These are phyloP conservation scores for Lagenidium giganteum DNA, from an alignment of 352 stramenopile genomes.

Conservation along the genomic window DNA sequence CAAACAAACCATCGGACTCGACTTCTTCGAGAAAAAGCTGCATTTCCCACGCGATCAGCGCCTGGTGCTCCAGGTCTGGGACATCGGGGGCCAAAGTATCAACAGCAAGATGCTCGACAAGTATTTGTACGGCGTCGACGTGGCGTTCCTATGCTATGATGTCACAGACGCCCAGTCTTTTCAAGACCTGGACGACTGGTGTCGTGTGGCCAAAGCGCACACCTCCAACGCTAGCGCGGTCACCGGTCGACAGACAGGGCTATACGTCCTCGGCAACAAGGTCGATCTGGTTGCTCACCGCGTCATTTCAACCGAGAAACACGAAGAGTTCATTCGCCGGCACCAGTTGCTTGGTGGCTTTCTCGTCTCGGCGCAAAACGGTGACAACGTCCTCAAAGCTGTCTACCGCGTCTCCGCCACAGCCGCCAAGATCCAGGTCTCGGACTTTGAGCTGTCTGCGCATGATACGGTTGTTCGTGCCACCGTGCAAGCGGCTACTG, in stretches of 20 bases:
- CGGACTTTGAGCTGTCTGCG: constrained; percentile 78
- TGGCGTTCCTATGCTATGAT: constrained; percentile 84
- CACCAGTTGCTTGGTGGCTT: constrained; percentile 68
- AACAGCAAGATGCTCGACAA: constrained; percentile 85
- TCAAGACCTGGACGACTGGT: constrained; percentile 76
- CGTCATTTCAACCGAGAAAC: constrained; percentile 59
- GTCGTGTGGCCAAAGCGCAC: constrained; percentile 29
- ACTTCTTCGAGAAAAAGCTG: constrained; percentile 87
- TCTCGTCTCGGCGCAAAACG: constrained; percentile 76
- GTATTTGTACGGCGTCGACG: constrained; percentile 76
- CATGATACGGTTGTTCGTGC: constrained; percentile 64
- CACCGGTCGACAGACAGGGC: constrained; percentile 23
- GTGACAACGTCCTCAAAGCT: constrained; percentile 76
- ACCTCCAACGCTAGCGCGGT: constrained; percentile 18
- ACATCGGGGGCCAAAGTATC: constrained; percentile 87
- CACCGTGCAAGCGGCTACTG: constrained; percentile 26
- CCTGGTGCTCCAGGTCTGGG: constrained; percentile 82
- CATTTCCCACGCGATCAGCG: constrained; percentile 65
- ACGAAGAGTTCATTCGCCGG: constrained; percentile 68
- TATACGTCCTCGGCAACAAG: constrained; percentile 87
- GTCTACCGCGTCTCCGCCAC: constrained; percentile 74
- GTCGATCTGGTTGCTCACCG: constrained; percentile 78
- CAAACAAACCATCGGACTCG: constrained; percentile 83
- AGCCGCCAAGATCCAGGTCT: constrained; percentile 65
- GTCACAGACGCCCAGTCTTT: constrained; percentile 84